Evolutionary conservation across 139 green algal species (phyloP), one percentile per base, ranked within the genome.

Genomic region (Astrephomene gubernaculifera): DNA sequence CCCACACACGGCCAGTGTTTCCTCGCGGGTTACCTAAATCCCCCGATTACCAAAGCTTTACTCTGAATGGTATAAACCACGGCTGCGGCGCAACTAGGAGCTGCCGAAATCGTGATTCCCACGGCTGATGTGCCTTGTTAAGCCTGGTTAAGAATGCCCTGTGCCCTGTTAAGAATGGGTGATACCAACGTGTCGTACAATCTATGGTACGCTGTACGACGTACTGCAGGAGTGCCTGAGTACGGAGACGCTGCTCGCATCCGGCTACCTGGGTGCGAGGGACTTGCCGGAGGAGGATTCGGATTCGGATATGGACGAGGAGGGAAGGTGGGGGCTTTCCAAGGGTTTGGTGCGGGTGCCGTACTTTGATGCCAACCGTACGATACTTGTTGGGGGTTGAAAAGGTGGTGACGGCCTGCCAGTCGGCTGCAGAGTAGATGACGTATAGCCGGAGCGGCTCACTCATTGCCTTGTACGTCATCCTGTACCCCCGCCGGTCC

Each of bases 221-320:
- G 14, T 24, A 8, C 4, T 39, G 17, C 73, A 81, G 73, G 53
- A 69, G 35, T 69, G 33, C 31, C 49, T 81, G 33, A 36, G 53
- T 14, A 39, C 6, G 35, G 73, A 69, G 25, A 21, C 35, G n/a
- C 73, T 54, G 54, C 33, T 70, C 33, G 52, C 49, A 2, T 49
- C 41, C 1, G 73, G 73, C 35, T 5, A 6, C 24, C 25, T 81
- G 22, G 36, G 24, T 25, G 19, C 73, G 4, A 17, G 73, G 33
- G 73, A 81, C 52, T 0, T 81, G 52, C 52, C 73, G 4, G 1
- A 43, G 24, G 25, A n/a, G 10, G 71, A 81, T 41, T 81, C 73
- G 24, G 73, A 81, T 8, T 69, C 52, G 33, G 73, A 81, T 35
- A 41, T 29, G 22, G 73, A 69, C 35, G 43, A 69, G 33, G 21